Conservation (phyloP, 768 basidiomycete species). For the Rhodocollybia butyracea region DNA sequence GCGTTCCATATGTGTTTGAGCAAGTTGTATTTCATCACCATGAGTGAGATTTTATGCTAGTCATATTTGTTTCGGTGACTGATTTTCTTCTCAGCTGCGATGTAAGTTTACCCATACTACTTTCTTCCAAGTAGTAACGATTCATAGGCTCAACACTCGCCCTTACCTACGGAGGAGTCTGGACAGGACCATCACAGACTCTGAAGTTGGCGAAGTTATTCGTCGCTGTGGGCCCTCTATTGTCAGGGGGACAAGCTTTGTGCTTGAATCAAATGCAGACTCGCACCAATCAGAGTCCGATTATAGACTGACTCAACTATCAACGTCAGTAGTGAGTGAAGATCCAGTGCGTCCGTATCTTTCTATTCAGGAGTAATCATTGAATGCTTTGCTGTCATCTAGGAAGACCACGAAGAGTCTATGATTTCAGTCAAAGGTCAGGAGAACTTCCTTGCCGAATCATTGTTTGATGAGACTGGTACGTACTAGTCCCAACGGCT, state of each 20-base stretch:
- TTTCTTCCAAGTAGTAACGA: neutral
- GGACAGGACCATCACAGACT: conserved; percentile 2
- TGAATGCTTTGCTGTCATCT: neutral
- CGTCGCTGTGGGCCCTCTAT: neutral
- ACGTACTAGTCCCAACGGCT: neutral
- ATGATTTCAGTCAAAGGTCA: neutral
- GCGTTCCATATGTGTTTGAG: conserved; percentile 5
- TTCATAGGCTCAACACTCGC: conserved; percentile 4
- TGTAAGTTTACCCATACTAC: neutral
- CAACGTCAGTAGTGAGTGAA: neutral
- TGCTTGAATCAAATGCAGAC: neutral
- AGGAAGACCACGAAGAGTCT: neutral
- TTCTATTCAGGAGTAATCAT: neutral
- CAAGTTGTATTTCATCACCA: conserved; percentile 6
- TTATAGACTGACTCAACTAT: neutral
- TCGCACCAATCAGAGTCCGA: neutral
- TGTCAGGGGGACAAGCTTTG: neutral
- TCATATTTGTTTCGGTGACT: neutral
- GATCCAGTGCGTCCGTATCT: neutral
- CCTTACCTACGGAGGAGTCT: neutral
- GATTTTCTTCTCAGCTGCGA: neutral
- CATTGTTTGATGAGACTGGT: neutral
- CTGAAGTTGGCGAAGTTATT: neutral
- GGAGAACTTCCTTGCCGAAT: neutral
- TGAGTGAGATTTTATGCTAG: neutral